A percentile compares a stretch with the other conserved stretches of the same genome.
Conservation (phyloP, 208 protist genomes). For the Balamuthia mandrillaris region DNA sequence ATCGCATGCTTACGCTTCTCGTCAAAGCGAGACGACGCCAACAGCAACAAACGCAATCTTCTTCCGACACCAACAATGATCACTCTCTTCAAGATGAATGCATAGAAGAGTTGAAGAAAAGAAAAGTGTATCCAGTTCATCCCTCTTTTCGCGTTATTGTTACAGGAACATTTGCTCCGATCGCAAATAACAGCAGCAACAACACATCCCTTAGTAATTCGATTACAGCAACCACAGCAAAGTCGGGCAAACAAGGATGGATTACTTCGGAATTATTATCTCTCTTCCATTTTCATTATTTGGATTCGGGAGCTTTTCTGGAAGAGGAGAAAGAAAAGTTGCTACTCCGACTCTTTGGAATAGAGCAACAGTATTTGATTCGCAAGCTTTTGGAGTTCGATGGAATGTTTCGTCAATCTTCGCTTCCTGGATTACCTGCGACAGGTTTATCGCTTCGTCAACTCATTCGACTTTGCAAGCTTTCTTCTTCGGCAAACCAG, state of each 20-base stretch:
- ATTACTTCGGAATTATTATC: constrained; percentile 79
- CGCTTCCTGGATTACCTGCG: constrained; percentile 31
- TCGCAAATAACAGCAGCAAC: constrained; percentile 24
- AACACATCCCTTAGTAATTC: not conserved
- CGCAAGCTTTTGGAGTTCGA: not conserved
- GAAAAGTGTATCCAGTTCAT: no score
- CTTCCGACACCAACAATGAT: not conserved
- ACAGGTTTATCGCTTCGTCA: not conserved
- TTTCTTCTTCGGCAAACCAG: not conserved
- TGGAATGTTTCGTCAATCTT: constrained; percentile 59
- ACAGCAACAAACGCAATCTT: not conserved
- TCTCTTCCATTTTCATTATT: constrained; percentile 80
- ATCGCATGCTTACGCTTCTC: constrained; percentile 48
- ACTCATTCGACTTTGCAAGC: not conserved
- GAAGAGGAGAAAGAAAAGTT: constrained; percentile 28
- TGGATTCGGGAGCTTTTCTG: constrained; percentile 38
- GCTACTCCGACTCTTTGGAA: not conserved
- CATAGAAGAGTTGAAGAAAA: not conserved
- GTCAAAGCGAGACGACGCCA: not conserved
- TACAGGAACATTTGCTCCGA: no score
- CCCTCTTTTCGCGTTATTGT: no score
- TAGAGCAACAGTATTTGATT: not conserved
- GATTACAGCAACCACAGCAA: constrained; percentile 18
- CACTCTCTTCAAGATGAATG: constrained; percentile 21
- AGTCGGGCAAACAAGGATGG: constrained; percentile 51